A percentile compares a stretch with the other conserved stretches of the same genome.
phyloP scores from a whole-genome alignment of 2,329 filamentous ascomycete genomes.

The Ophiostoma sp. region DNA sequence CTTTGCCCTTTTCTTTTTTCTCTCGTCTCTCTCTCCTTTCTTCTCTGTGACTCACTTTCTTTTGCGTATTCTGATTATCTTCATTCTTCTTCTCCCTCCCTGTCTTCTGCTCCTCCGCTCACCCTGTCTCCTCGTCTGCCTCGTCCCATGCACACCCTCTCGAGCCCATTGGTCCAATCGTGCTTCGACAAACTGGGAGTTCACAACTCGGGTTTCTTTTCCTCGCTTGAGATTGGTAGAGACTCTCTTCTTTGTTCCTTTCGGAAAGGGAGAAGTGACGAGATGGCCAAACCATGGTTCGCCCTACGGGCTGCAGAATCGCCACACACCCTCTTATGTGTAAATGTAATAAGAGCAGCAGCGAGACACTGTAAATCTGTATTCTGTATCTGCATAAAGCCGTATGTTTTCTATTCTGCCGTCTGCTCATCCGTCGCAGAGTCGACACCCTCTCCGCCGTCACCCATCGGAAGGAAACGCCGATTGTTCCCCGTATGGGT shows the following conservation, averaged over 20 bases:
- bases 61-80: neutral
- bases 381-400: neutral
- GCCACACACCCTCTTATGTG: neutral
- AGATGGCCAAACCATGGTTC: neutral
- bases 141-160: too few species aligned
- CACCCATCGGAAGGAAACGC: neutral
- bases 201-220: neutral
- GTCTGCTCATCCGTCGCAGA: neutral
- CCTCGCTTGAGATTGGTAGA: neutral
- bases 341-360: too few species aligned
- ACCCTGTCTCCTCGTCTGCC: too few species aligned
- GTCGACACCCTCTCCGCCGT: neutral
- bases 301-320: constrained; percentile 7
- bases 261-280: neutral
- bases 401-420: neutral
- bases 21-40: too few species aligned
- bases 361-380: too few species aligned
- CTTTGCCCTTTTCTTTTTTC: too few species aligned
- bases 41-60: neutral
- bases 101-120: neutral
- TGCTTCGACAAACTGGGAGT: neutral
- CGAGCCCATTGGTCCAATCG: neutral
- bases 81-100: neutral
- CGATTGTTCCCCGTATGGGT: neutral
- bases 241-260: neutral